A percentile compares a stretch with the other conserved stretches of the same genome.
These are phyloP conservation scores for Brettanomyces bruxellensis DNA, from an alignment of 805 yeast species.

Conservation along the genomic window DNA sequence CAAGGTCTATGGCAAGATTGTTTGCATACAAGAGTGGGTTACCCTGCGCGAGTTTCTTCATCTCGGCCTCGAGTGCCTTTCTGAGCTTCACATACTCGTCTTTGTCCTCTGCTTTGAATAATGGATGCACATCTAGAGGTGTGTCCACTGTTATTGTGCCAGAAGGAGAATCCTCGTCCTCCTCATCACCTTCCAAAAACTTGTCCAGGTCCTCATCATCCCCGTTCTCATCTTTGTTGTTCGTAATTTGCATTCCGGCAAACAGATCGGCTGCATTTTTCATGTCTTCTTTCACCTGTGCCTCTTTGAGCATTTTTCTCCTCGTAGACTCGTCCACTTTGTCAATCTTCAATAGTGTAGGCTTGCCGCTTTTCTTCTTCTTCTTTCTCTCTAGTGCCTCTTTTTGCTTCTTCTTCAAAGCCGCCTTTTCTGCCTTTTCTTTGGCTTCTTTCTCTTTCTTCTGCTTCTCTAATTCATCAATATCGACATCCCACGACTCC, in stretches of 20 bases:
- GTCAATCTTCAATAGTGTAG: constrained; percentile 48
- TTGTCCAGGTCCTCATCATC: constrained; percentile 30
- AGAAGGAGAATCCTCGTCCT: constrained; percentile 31
- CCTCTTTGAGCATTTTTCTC: constrained; percentile 63
- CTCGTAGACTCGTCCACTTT: constrained; percentile 66
- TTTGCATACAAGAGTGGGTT: constrained; percentile 64
- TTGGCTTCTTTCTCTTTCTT: constrained; percentile 25
- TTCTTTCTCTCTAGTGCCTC: constrained; percentile 35
- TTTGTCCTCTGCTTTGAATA: constrained; percentile 76
- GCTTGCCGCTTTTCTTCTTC: constrained; percentile 31
- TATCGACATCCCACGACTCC: constrained; percentile 84
- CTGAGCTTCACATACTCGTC: constrained; percentile 72
- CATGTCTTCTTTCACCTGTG: constrained; percentile 78
- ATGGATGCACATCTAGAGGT: constrained; percentile 66
- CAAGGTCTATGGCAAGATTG: constrained; percentile 70
- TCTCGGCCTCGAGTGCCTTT: constrained; percentile 56
- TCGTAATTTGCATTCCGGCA: constrained; percentile 57
- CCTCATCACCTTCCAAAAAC: constrained; percentile 32
- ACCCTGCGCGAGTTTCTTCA: constrained; percentile 51
- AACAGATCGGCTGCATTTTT: constrained; percentile 90
- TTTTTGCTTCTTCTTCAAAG: constrained; percentile 20
- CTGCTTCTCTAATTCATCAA: constrained; percentile 47
- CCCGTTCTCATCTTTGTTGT: constrained; percentile 36
- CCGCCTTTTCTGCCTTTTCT: constrained; percentile 10
- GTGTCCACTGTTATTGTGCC: constrained; percentile 43